phyloP scores from a whole-genome alignment of 306 rosid species.

The Pyrus pyrifolia region DNA sequence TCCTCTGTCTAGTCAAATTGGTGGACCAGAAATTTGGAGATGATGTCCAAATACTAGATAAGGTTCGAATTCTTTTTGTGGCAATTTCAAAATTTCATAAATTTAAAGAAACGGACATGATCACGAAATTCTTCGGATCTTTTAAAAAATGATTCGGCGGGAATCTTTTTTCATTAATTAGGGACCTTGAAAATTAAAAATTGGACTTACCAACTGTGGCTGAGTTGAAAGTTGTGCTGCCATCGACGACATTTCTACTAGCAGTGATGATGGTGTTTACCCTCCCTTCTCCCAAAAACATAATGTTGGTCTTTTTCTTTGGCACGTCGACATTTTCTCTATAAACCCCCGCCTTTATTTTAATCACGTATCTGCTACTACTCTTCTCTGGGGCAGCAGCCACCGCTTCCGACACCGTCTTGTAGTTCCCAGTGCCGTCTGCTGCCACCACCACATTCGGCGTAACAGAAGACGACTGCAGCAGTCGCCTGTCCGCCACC shows the following conservation, averaged over 20 bases:
- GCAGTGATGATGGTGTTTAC: conserved; percentile 61
- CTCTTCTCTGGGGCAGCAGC: conserved; percentile 68
- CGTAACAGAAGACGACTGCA: conserved; percentile 43
- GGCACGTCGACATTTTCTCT: conserved; percentile 71
- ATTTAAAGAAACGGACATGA: fast-evolving
- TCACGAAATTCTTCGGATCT: fast-evolving
- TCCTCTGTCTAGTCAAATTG: neutral
- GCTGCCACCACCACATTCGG: conserved; percentile 73
- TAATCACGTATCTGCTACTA: conserved; percentile 49
- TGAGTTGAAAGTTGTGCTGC: conserved; percentile 84
- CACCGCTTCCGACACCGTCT: conserved; percentile 74
- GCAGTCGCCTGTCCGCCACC: conserved; percentile 43
- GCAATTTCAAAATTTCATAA: too few relatives aligned
- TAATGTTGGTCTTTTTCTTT: conserved; percentile 53
- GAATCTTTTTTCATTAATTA: too few relatives aligned
- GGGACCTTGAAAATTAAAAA: neutral
- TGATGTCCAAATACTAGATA: neutral
- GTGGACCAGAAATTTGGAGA: neutral
- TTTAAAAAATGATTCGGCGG: too few relatives aligned
- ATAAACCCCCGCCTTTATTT: conserved; percentile 69
- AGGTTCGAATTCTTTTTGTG: too few relatives aligned
- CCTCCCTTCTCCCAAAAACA: conserved; percentile 81
- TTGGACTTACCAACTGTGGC: conserved; percentile 74
- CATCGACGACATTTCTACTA: conserved; percentile 70
- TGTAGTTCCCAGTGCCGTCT: conserved; percentile 64